Evolutionary conservation across 2,329 filamentous ascomycete genomes (phyloP), one percentile per base, ranked within the genome.

Genomic region (Fusarium sp.): DNA sequence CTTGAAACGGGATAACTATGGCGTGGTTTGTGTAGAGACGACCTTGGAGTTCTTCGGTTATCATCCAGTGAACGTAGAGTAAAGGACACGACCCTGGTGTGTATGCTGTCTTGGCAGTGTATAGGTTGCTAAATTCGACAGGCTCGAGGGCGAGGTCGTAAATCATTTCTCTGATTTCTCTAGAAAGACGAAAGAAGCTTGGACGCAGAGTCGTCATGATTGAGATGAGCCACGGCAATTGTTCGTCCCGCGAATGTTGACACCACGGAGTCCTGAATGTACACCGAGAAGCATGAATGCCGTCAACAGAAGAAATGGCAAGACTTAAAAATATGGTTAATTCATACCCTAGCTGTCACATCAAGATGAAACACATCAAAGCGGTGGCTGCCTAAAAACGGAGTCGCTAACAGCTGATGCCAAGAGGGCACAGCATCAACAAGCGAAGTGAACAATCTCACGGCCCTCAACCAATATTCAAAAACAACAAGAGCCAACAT

Each of bases 1-100:
- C 60, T 18, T 71, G 45, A 7, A 71, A 48, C 18, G 68, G 68
- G 5, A 64, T 16, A 10, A 71, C 60, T 13, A 68, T 39, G 7
- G 65, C 25, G 34, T 71, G 65, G 13, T 45, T 30, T 13, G 18
- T 14, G n/a, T 71, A 68, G 5, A 68, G 45, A 4, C 45, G 68
- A 50, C 18, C 20, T 14, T 56, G 60, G 9, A 68, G 54, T 1
- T 70, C 65, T 9, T 57, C 20, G 16, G 60, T 16, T 23, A 64
- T 68, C 10, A 20, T 35, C 9, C 30, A 16, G 23, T 70, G 45
- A 14, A 70, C 54, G 18, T 70, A 68, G 5, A 70, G 45, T 3
- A 68, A 30, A 16, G 68, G 68, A 4, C 18, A 60, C 2, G 37
- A 30, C 6, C 18, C n/a, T 18, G 54, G 54, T 6, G 50, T 70